Evolutionary conservation across 495 filamentous ascomycete genomes (phyloP).

Genomic region (Saxophila tyrrhenica): DNA sequence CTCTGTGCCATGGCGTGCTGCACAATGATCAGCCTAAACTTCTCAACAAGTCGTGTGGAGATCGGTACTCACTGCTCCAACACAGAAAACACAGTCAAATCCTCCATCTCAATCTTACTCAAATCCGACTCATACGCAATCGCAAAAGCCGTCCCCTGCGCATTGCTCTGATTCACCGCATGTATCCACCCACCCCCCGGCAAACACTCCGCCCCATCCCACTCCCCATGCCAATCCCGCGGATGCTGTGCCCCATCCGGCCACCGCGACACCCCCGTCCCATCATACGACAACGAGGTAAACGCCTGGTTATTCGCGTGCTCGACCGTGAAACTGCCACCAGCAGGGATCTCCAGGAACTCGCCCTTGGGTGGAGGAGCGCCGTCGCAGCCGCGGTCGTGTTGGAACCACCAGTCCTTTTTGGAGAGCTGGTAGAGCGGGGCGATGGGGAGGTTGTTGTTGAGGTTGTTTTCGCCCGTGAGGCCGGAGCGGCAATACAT

Average conservation of each 20-base stretch:
- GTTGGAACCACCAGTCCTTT: constrained; percentile 43
- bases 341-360: constrained; percentile 42
- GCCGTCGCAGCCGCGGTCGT: constrained; percentile 37
- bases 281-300: constrained; percentile 39
- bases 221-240: constrained; percentile 35
- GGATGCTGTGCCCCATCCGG: constrained; percentile 39
- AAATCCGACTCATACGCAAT: constrained; percentile 43
- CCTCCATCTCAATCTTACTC: constrained; percentile 38
- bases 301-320: constrained; percentile 41
- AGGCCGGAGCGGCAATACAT: constrained; percentile 39
- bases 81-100: constrained; percentile 42
- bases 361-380: constrained; percentile 33
- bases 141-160: constrained; percentile 42
- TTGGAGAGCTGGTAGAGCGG: constrained; percentile 36
- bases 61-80: constrained; percentile 24
- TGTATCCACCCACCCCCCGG: constrained; percentile 37
- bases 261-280: constrained; percentile 33
- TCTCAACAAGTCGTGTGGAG: not conserved
- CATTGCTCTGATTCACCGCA: constrained; percentile 33
- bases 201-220: constrained; percentile 25
- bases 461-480: constrained; percentile 26
- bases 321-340: constrained; percentile 41
- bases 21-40: not conserved
- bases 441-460: constrained; percentile 35
- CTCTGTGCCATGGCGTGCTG: constrained; percentile 39